A percentile compares a stretch with the other conserved stretches of the same genome.
Evolutionary conservation across 2,329 filamentous ascomycete genomes (phyloP).

Genomic region (Diplodia intermedia): DNA sequence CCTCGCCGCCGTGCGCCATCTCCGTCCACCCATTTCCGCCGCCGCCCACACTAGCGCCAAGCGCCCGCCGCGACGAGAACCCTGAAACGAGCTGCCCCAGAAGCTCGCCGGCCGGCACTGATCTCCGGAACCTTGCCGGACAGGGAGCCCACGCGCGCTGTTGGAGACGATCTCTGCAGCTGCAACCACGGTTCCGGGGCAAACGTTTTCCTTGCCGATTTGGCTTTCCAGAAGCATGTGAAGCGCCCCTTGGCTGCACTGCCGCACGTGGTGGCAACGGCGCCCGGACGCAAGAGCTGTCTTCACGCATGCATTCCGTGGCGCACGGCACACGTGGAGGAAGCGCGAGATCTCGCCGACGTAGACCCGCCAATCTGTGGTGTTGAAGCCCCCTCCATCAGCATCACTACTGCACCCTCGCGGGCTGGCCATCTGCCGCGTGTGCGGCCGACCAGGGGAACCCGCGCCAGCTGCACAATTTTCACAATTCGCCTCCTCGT

Average conservation of each 20-base stretch:
- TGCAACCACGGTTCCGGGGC: constrained; percentile 12
- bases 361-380: constrained; percentile 28
- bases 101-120: background rate
- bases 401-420: background rate
- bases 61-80: constrained; percentile 1
- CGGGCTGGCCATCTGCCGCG: background rate
- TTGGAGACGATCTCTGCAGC: background rate
- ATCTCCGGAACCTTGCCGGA: constrained; percentile 23
- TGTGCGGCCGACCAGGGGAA: background rate
- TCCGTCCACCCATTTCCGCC: constrained; percentile 5
- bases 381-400: constrained; percentile 22
- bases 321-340: constrained; percentile 31
- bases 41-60: background rate
- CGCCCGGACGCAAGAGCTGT: background rate
- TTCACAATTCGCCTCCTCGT: constrained; percentile 5
- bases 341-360: constrained; percentile 22
- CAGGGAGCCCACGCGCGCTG: constrained; percentile 6
- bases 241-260: constrained; percentile 25
- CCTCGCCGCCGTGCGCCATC: constrained; percentile 5
- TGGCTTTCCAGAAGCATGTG: constrained; percentile 32
- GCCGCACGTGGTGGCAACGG: constrained; percentile 30
- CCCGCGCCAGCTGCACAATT: background rate
- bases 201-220: constrained; percentile 23
- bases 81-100: constrained; percentile 17
- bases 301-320: constrained; percentile 14